Percentiles rank a stretch among this genome's conserved stretches.
Conservation (phyloP, 352 stramenopile genomes). For the Globisporangium acanthophoron region DNA sequence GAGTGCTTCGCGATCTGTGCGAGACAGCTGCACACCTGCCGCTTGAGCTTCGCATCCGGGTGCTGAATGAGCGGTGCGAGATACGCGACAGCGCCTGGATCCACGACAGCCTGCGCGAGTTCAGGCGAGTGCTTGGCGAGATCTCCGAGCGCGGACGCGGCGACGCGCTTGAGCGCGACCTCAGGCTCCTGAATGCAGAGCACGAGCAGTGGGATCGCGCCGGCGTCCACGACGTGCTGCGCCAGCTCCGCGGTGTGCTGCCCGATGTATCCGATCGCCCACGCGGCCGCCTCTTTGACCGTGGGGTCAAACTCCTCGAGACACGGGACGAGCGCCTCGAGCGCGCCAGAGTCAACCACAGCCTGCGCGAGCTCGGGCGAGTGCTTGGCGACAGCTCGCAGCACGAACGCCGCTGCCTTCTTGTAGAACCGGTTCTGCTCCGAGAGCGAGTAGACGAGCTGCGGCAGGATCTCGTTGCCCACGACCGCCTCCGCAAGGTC, state of each 20-base stretch:
- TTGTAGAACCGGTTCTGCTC: constrained; percentile 96
- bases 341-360: constrained; percentile 89
- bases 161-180: constrained; percentile 93
- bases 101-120: constrained; percentile 91
- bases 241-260: constrained; percentile 92
- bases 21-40: constrained; percentile 87
- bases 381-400: constrained; percentile 93
- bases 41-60: constrained; percentile 93
- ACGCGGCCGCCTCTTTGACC: constrained; percentile 93
- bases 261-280: constrained; percentile 95
- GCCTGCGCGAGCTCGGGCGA: constrained; percentile 92
- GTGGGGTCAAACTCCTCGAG: constrained; percentile 95
- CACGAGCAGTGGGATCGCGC: constrained; percentile 90
- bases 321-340: constrained; percentile 91
- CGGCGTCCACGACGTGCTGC: constrained; percentile 92
- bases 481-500: constrained; percentile 93
- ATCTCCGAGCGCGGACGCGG: constrained; percentile 89
- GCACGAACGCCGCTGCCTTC: constrained; percentile 92
- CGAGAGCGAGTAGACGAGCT: constrained; percentile 94
- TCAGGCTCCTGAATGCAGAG: constrained; percentile 95
- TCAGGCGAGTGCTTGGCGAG: constrained; percentile 95
- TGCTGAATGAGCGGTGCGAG: constrained; percentile 93
- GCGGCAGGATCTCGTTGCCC: constrained; percentile 94
- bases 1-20: constrained; percentile 95
- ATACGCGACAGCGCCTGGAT: constrained; percentile 91